A percentile compares a stretch with the other conserved stretches of the same genome.
phyloP scores from a whole-genome alignment of 257 asterid genomes.

The Penstemon barbatus region DNA sequence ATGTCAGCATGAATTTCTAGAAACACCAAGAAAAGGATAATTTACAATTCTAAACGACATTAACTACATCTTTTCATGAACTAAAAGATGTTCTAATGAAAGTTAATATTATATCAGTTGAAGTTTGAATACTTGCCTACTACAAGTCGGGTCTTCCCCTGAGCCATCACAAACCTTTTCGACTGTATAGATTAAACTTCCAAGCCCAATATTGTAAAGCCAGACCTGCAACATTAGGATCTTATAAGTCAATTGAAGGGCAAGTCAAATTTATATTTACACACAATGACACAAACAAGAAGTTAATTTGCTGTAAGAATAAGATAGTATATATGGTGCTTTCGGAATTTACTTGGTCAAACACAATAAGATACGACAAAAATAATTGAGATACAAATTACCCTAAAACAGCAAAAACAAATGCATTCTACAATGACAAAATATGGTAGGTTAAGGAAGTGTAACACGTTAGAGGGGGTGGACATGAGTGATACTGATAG shows the following conservation, averaged over 20 bases:
- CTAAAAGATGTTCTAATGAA: not conserved
- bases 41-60: not conserved
- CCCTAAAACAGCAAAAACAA: not conserved
- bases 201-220: slow-evolving; percentile 57
- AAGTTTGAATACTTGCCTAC: slow-evolving; percentile 60
- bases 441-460: not conserved
- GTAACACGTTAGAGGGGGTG: too few relatives aligned
- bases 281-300: slow-evolving; percentile 9
- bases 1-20: not conserved
- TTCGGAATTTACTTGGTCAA: slow-evolving; percentile 10
- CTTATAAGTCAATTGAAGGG: slow-evolving; percentile 21
- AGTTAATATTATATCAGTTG: not conserved
- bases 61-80: slow-evolving; percentile 6
- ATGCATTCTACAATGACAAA: not conserved
- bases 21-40: not conserved
- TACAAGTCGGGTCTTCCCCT: slow-evolving; percentile 96
- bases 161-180: slow-evolving; percentile 90
- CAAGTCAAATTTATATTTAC: not conserved
- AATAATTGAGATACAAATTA: not conserved
- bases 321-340: not conserved
- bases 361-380: not conserved
- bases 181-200: slow-evolving; percentile 54
- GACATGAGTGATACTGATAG: not conserved
- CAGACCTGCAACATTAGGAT: slow-evolving; percentile 67
- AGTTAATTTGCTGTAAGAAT: not conserved